Evolutionary conservation across 106 monocot genomes (phyloP), one percentile per base, ranked within the genome.

Genomic region (Dendrobium huoshanense): DNA sequence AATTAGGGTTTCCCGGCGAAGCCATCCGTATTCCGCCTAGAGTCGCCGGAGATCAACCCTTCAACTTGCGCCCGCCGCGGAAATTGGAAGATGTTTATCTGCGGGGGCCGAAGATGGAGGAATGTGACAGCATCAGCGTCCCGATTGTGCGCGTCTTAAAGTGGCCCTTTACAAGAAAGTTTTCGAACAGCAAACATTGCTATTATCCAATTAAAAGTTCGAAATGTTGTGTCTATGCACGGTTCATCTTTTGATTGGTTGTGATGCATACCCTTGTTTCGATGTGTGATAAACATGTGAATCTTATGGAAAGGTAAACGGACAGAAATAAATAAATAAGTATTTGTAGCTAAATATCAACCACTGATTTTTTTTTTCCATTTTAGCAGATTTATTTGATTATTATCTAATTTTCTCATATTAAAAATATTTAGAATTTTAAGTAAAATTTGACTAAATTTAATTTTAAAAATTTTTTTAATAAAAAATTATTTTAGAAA

Each of bases 1-100:
- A 74, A 74, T 74, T 74, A 74, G 41, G 74, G 43, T 74, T 74
- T 74, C 43, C 74, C 42, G 74, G 74, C 3, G 42, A 74, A n/a
- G 19, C 42, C 74, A 74, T 74, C 70, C 4, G 37, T 20, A 33
- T 33, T 29, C 70, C 43, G 4, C 43, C 43, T 42, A 5, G 19
- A 74, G 42, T 74, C 10, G 19, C 74, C 74, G 74, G 74, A 17
- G 74, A 74, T 41, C 43, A 33, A 37, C 31, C 4, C 33, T 33
- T 70, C 70, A 37, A 16, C 70, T 33, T 70, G 61, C 61, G n/a
- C n/a, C 61, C 37, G 37, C 70, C 70, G 70, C 33, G 64, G 31
- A 22, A 64, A 64, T 64, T 10, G 37, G 13, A 33, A 37, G 10
- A 70, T 40, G 64, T 24, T 65, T n/a, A 25, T 25, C 64, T 65